Evolutionary conservation across 1,284 basidiomycete genomes (phyloP), one percentile per base, ranked within the genome.

Genomic region (Puccinia brachypodii): DNA sequence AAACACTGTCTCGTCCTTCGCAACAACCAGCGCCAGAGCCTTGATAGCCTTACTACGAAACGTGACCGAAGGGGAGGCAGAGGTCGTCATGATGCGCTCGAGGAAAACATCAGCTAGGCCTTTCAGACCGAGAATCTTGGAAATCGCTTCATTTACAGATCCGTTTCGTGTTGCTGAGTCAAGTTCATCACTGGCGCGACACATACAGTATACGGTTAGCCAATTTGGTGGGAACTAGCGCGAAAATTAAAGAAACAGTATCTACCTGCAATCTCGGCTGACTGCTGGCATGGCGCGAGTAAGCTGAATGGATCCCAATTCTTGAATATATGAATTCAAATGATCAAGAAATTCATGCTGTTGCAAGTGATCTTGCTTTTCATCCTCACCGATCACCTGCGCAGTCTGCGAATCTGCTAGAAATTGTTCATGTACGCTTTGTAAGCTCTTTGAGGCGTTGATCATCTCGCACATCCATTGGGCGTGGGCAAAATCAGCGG

Each of bases 31-130:
- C 31, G 69, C 80, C 25, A 82, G 50, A 69, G 80, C 80, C 50
- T 76, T 75, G 73, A 82, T 75, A 25, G 80, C 72, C 74, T 82
- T 82, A 56, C 80, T 76, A 2, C 80, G 72, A 47, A 82, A 82
- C 13, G 72, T 82, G 38, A 76, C 80, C 38, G 72, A 73, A 14
- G 80, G 56, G 3, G 80, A 75, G 33, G 80, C 72, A 19, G 73
- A 75, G 28, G 53, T 68, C 13, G 73, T 44, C 42, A 82, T 53
- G 47, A 82, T 82, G 14, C 73, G 72, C 25, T 76, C 72, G 2
- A 82, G 64, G 33, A 82, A 69, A 14, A 76, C n/a, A 44, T 76
- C 80, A 42, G 60, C 72, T 9, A 75, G 36, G 53, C 40, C 71
- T 36, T 82, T 82, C 19, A 82, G 25, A 16, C 80, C 80, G 31